Conservation (phyloP, 2,329 filamentous ascomycete genomes). For the Fusarium sp. region DNA sequence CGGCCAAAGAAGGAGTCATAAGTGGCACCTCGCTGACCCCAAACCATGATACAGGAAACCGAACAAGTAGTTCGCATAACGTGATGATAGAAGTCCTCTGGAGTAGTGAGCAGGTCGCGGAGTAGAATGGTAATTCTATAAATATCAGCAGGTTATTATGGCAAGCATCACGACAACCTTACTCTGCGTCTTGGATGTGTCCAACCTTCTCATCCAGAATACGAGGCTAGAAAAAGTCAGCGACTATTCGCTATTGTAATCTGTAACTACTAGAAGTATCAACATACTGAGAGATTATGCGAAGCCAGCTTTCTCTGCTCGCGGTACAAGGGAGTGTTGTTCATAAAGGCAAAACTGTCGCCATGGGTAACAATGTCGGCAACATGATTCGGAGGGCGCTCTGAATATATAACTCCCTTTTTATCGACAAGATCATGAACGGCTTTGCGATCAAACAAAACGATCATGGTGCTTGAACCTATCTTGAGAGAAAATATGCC, state of each 20-base stretch:
- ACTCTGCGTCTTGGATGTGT: not conserved
- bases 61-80: not conserved
- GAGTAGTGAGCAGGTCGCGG: not conserved
- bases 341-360: not conserved
- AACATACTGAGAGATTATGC: not conserved
- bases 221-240: too few species aligned
- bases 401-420: not conserved
- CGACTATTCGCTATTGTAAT: too few species aligned
- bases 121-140: not conserved
- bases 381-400: not conserved
- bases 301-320: not conserved
- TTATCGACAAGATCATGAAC: not conserved
- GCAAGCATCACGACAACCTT: too few species aligned
- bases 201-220: not conserved
- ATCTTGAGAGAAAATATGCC: not conserved
- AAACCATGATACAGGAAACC: not conserved
- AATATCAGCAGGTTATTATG: not conserved
- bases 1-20: not conserved
- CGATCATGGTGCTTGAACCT: not conserved
- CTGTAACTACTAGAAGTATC: too few species aligned
- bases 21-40: not conserved
- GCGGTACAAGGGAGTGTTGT: not conserved
- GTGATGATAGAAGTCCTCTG: not conserved
- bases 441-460: not conserved
- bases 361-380: not conserved